phyloP scores from a whole-genome alignment of 2,329 filamentous ascomycete species.

The Aaosphaeria pasadenensis region DNA sequence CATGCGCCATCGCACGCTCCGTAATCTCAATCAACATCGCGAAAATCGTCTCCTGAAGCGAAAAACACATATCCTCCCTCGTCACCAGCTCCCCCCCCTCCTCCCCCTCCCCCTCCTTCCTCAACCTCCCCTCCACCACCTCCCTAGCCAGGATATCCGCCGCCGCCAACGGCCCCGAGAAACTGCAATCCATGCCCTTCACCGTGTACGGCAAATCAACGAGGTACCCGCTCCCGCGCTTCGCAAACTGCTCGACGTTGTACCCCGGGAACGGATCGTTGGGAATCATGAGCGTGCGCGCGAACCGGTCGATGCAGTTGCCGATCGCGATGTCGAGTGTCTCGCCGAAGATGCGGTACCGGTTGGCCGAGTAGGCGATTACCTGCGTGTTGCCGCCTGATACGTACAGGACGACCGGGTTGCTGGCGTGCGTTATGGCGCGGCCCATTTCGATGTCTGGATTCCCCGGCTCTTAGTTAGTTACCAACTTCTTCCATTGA shows the following conservation, averaged over 20 bases:
- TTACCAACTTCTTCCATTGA: not conserved
- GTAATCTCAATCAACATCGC: conserved; percentile 99
- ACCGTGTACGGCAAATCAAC: conserved; percentile 92
- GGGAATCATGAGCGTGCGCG: conserved; percentile 82
- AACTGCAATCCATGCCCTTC: conserved; percentile 98
- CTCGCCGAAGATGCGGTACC: conserved; percentile 97
- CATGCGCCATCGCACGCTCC: conserved; percentile 96
- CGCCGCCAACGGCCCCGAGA: conserved; percentile 83
- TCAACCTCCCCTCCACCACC: conserved; percentile 45
- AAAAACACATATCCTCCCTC: conserved; percentile 85
- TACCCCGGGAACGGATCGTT: conserved; percentile 97
- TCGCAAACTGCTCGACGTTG: conserved; percentile 94
- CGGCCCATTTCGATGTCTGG: conserved; percentile 94
- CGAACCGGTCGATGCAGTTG: conserved; percentile 95
- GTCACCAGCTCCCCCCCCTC: conserved; percentile 60
- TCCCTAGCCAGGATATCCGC: conserved; percentile 76
- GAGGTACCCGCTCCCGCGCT: conserved; percentile 65
- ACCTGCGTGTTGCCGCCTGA: conserved; percentile 96
- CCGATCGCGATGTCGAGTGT: conserved; percentile 96
- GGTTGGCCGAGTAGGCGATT: conserved; percentile 89
- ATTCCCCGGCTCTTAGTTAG: not conserved
- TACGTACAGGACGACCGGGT: conserved; percentile 95
- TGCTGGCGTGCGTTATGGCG: conserved; percentile 81
- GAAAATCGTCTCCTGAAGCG: conserved; percentile 89
- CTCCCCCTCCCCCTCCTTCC: conserved; percentile 34